Conservation (phyloP, 495 filamentous ascomycete species). For the Annulohypoxylon nitens region DNA sequence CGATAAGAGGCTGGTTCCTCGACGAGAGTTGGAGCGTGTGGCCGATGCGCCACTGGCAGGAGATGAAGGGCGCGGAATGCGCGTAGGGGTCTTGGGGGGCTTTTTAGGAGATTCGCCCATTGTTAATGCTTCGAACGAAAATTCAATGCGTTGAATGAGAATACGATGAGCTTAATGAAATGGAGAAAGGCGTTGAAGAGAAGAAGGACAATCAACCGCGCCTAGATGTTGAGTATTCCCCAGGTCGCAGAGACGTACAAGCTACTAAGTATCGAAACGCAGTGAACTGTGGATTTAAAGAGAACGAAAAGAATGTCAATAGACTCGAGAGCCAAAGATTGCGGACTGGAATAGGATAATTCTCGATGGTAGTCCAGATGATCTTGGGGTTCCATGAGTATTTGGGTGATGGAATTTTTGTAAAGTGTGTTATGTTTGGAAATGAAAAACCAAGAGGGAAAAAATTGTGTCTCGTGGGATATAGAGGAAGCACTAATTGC, state of each 20-base stretch:
- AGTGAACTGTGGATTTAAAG: not conserved
- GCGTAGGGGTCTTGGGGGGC: not conserved
- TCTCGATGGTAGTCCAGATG: not conserved
- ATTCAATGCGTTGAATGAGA: not conserved
- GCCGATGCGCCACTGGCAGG: not conserved
- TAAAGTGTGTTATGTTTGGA: not conserved
- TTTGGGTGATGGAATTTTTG: not conserved
- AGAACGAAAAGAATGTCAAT: not conserved
- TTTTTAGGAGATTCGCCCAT: conserved; percentile 17
- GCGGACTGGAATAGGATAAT: not conserved
- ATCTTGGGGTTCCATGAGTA: conserved; percentile 15
- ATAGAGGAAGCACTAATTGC: conserved; percentile 3
- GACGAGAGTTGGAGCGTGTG: not conserved
- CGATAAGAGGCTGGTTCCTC: not conserved
- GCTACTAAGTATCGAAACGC: conserved; percentile 1
- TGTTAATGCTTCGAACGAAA: not conserved
- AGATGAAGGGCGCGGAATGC: not conserved
- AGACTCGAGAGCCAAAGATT: not conserved
- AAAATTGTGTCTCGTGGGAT: conserved; percentile 19
- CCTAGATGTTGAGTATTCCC: conserved; percentile 8
- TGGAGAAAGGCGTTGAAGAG: not conserved
- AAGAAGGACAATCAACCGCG: not conserved
- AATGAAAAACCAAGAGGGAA: conserved; percentile 15
- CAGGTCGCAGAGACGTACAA: not conserved
- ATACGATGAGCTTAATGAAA: not conserved